phyloP scores from a whole-genome alignment of 306 rosid species.

The Mimosa bimucronata region DNA sequence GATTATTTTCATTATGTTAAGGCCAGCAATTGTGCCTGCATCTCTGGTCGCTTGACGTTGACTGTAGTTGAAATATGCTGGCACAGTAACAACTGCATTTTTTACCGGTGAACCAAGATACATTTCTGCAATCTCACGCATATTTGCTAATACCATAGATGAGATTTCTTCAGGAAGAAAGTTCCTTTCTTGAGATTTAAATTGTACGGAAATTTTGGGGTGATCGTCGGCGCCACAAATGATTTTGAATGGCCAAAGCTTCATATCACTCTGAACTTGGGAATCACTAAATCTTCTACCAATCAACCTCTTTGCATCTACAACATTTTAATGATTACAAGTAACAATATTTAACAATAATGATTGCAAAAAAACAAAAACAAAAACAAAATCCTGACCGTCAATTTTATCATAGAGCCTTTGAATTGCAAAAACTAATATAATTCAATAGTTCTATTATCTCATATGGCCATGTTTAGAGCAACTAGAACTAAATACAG shows the following conservation, averaged over 20 bases:
- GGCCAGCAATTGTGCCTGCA: slow-evolving; percentile 27
- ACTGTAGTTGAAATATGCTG: slow-evolving; percentile 24
- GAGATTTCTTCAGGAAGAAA: slow-evolving; percentile 46
- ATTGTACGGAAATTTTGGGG: slow-evolving; percentile 48
- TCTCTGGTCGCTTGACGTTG: slow-evolving; percentile 27
- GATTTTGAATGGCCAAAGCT: slow-evolving; percentile 58
- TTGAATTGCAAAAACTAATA: no score
- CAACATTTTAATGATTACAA: not conserved
- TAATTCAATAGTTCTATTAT: not conserved
- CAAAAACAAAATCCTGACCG: no score
- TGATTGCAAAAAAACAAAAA: no score
- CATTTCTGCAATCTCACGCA: not conserved
- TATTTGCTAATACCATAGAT: not conserved
- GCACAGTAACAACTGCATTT: slow-evolving; percentile 31
- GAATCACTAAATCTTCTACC: slow-evolving; percentile 55
- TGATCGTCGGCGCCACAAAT: slow-evolving; percentile 37
- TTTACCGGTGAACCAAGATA: not conserved
- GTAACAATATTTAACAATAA: not conserved
- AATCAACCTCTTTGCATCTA: slow-evolving; percentile 65
- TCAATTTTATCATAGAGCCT: not conserved
- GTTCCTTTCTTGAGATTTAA: slow-evolving; percentile 39
- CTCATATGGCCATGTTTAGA: no score
- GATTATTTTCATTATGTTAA: not conserved
- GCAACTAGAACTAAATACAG: no score
- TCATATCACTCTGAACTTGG: slow-evolving; percentile 46